A percentile compares a stretch with the other conserved stretches of the same genome.
phyloP scores from a whole-genome alignment of 306 rosid genomes.

The Dalbergia cultrata region DNA sequence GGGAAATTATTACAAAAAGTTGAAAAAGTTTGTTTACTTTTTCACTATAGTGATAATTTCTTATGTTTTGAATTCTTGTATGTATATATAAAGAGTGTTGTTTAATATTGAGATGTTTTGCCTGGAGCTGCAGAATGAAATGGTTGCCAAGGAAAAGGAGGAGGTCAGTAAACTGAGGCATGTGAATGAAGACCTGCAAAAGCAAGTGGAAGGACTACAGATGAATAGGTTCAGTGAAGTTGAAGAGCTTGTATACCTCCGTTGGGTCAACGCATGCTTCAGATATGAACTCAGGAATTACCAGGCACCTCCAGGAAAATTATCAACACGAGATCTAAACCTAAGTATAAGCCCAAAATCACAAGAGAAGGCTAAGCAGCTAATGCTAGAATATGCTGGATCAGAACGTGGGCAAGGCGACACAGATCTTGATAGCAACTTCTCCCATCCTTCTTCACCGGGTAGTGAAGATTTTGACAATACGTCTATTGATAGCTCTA shows the following conservation, averaged over 20 bases:
- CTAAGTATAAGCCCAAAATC: conserved; percentile 80
- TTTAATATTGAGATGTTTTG: conserved; percentile 26
- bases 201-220: conserved; percentile 91
- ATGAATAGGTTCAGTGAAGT: conserved; percentile 85
- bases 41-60: conserved; percentile 22
- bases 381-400: conserved; percentile 83
- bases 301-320: conserved; percentile 68
- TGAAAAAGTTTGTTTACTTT: conserved; percentile 4
- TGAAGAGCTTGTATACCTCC: conserved; percentile 90
- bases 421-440: conserved; percentile 80
- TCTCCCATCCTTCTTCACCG: conserved; percentile 82
- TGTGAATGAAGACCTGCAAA: conserved; percentile 74
- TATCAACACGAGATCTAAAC: conserved; percentile 77
- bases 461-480: conserved; percentile 93
- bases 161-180: conserved; percentile 69
- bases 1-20: conserved; percentile 5
- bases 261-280: conserved; percentile 95
- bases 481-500: conserved; percentile 75
- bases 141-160: conserved; percentile 60
- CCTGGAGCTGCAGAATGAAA: conserved; percentile 66
- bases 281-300: conserved; percentile 80
- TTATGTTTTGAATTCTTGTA: conserved; percentile 10
- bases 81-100: background rate
- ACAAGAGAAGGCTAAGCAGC: conserved; percentile 78
- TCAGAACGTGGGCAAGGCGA: conserved; percentile 90